Evolutionary conservation across 768 basidiomycete genomes (phyloP).

Genomic region (Podaxis pistillaris): DNA sequence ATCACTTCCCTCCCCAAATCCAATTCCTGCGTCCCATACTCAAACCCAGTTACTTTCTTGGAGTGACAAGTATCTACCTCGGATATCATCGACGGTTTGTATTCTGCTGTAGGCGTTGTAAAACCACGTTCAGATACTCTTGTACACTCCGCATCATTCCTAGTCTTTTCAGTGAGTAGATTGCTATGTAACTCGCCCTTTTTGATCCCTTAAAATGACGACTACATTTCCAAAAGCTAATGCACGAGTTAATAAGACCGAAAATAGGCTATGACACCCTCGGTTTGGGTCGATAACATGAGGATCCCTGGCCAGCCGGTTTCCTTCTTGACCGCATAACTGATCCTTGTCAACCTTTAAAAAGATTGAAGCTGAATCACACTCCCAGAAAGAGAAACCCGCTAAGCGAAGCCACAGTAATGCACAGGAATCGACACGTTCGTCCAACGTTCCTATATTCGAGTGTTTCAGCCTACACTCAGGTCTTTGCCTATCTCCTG

Average conservation of each 20-base stretch:
- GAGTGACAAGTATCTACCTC: neutral
- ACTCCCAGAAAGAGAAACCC: no score
- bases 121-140: neutral
- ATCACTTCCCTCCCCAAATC: neutral
- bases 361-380: no score
- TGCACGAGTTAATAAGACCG: neutral
- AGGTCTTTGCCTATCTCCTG: neutral
- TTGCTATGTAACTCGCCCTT: neutral
- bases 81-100: neutral
- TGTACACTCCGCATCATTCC: neutral
- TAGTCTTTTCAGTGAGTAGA: conserved; percentile 3
- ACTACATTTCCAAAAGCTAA: neutral
- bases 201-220: neutral
- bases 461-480: neutral
- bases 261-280: no score
- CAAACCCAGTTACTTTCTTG: neutral
- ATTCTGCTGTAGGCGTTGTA: neutral
- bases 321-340: no score
- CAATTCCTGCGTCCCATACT: neutral
- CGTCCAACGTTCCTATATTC: no score
- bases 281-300: no score
- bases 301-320: no score
- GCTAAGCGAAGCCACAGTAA: no score
- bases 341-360: no score
- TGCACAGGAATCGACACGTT: no score